Percentiles rank a stretch among this genome's conserved stretches.
These are phyloP conservation scores for Clathrus columnatus DNA, from an alignment of 768 basidiomycete species.

Conservation along the genomic window DNA sequence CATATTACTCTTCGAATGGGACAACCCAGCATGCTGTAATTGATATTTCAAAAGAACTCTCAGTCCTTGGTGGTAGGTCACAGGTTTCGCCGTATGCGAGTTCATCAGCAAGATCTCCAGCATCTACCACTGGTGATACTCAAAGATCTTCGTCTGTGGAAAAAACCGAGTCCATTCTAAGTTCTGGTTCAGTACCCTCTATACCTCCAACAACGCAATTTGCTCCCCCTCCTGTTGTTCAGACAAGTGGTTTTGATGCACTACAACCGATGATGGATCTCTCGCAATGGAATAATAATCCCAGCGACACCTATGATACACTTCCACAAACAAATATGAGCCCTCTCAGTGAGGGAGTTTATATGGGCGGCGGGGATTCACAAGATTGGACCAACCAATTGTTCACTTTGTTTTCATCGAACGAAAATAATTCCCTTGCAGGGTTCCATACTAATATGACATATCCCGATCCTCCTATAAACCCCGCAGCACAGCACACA, in stretches of 20 bases:
- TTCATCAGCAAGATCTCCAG: background rate
- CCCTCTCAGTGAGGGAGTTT: background rate
- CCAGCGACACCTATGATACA: background rate
- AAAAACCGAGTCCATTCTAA: no score
- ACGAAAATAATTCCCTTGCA: background rate
- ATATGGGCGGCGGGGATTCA: no score
- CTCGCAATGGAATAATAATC: background rate
- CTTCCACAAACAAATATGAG: background rate
- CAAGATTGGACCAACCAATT: background rate
- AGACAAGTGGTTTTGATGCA: no score
- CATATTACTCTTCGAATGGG: background rate
- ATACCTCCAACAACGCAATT: no score
- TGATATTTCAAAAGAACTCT: slow-evolving; percentile 3
- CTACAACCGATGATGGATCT: no score
- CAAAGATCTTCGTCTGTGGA: no score
- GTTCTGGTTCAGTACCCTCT: no score
- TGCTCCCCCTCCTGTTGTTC: no score
- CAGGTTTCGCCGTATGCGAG: background rate
- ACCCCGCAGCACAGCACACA: background rate
- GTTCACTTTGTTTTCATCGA: background rate
- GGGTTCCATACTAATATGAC: background rate
- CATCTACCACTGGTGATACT: no score
- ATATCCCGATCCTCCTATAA: background rate
- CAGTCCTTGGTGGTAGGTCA: slow-evolving; percentile 2
- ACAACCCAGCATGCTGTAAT: background rate